Evolutionary conservation across 208 protist species (phyloP).

Genomic region (Endotrypanum monterogeii): DNA sequence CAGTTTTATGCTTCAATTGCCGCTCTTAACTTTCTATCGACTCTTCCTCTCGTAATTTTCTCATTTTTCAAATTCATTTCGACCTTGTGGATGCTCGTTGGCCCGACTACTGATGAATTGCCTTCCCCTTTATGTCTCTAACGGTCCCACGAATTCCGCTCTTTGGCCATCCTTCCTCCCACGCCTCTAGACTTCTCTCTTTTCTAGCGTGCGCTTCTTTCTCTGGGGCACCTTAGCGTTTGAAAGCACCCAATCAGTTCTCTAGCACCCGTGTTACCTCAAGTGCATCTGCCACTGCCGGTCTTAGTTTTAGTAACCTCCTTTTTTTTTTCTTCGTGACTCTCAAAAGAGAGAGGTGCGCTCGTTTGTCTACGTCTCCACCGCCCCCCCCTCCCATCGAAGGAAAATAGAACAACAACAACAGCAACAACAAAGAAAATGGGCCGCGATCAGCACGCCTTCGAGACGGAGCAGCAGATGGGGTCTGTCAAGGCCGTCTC

Average conservation of each 20-base stretch:
- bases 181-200: neutral
- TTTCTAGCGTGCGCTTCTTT: neutral
- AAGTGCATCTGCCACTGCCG: neutral
- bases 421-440: constrained; percentile 37
- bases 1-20: neutral
- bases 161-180: neutral
- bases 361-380: neutral
- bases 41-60: neutral
- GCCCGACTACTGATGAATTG: neutral
- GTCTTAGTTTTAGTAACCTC: neutral
- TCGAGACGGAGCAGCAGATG: constrained; percentile 80
- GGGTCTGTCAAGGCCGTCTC: constrained; percentile 93
- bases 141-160: neutral
- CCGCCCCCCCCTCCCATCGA: neutral
- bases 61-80: neutral
- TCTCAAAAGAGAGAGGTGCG: neutral
- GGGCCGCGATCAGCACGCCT: constrained; percentile 61
- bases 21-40: constrained; percentile 7
- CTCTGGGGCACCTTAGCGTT: neutral
- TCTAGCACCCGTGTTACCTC: too few relatives aligned
- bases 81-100: neutral
- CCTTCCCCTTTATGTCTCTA: neutral
- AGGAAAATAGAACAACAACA: too few relatives aligned
- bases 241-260: neutral
- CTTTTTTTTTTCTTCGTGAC: neutral